Conservation (phyloP, 75 land plant genomes). For the Sequoia sempervirens region DNA sequence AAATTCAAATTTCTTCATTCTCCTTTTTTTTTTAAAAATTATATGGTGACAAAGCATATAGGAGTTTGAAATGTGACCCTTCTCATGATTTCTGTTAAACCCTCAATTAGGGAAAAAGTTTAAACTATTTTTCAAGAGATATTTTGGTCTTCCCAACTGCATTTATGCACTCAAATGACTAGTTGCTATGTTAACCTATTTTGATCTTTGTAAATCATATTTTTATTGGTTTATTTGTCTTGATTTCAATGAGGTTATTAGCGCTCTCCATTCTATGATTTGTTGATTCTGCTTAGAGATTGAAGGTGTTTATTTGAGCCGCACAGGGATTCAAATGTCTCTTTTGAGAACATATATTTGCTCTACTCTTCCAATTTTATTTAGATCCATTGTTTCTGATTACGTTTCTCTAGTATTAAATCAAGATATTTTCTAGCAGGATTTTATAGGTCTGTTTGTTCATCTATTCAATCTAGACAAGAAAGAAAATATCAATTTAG, state of each 20-base stretch:
- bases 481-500: background rate
- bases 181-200: background rate
- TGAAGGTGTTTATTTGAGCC: background rate
- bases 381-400: background rate
- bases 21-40: background rate
- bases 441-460: background rate
- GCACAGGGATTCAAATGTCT: background rate
- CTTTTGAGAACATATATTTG: background rate
- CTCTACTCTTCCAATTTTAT: background rate
- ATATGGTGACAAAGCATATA: background rate
- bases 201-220: background rate
- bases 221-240: background rate
- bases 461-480: background rate
- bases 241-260: background rate
- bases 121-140: background rate
- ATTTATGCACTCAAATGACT: background rate
- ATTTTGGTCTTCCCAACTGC: background rate
- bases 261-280: background rate
- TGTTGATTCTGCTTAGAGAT: background rate
- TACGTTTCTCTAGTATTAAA: background rate
- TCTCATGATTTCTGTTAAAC: background rate
- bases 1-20: background rate
- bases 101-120: background rate
- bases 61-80: background rate
- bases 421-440: background rate